These are phyloP conservation scores for Fagopyrum esculentum DNA, from an alignment of 148 eudicot genomes.

Conservation along the genomic window DNA sequence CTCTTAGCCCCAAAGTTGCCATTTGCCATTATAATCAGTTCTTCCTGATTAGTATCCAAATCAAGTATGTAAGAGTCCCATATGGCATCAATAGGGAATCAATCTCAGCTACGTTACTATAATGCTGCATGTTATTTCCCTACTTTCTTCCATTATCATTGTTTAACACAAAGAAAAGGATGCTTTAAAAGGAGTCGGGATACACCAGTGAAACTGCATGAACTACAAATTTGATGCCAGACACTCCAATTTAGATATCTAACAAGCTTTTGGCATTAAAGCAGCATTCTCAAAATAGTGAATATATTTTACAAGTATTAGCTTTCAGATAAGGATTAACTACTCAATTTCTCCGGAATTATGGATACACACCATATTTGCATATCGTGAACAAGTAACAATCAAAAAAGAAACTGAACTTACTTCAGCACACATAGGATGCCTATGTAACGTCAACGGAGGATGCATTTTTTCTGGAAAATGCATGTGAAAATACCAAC, in stretches of 20 bases:
- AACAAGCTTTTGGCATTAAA: not conserved
- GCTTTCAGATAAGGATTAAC: not conserved
- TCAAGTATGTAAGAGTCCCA: not conserved
- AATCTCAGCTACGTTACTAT: not conserved
- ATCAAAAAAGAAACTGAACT: conserved; percentile 25
- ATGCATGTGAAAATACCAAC: not conserved
- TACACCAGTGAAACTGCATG: not conserved
- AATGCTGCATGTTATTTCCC: not conserved
- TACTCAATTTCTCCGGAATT: not conserved
- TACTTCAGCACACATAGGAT: conserved; percentile 91
- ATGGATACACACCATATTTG: too few species aligned
- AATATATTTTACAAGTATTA: not conserved
- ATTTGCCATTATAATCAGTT: not conserved
- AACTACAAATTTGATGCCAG: not conserved
- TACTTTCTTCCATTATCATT: not conserved
- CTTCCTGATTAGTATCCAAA: not conserved
- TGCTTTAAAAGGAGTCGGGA: not conserved
- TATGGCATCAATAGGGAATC: not conserved
- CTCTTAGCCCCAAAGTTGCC: not conserved
- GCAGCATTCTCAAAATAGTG: not conserved
- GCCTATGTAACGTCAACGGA: conserved; percentile 73
- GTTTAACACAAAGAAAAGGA: not conserved
- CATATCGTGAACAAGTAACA: not conserved
- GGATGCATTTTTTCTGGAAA: conserved; percentile 59
- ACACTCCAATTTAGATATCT: not conserved